Base-by-base conservation (phyloP, 2,329 filamentous ascomycete species). In the Rutstroemia sp. region DNA sequence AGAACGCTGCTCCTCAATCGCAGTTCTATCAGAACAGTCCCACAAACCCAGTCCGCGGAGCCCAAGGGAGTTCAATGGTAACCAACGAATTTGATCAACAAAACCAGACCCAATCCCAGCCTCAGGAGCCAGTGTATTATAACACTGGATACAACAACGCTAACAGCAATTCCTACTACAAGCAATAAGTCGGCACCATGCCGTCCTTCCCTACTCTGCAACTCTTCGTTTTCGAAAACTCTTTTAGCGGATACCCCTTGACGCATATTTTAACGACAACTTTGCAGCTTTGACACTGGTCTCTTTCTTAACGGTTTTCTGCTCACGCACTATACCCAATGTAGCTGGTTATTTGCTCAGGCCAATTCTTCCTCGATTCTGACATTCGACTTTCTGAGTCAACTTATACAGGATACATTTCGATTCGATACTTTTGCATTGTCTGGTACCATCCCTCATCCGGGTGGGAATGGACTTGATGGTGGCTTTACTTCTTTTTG, bases 231-330 rank as follows among this genome's bases (percentile, higher is more conserved):
- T 47, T 27, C 44, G 16, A 21, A 25, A 23, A 25, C 25, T 55
- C 40, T 48, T 30, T 42, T 48, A n/a, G 53, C 53, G 53, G 25
- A 55, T 55, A 51, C 53, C 27, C 46, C 30, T 50, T 27, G 25
- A 38, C 23, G 21, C 44, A 23, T 27, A 47, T 23, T 47, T 23
- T 47, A 4, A 47, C 30, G 30, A 27, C 44, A 25, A 47, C 21
- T 47, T 47, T 47, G 23, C 44, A 25, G 25, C 25, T 23, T 27
- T 45, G 30, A 34, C 9, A 21, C 44, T n/a, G 21, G 44, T 47
- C 30, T 47, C 30, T 47, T 16, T 47, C 30, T 23, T 47, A 47
- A 47, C 21, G 44, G 44, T 47, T 27, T 47, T 23, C 44, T 47
- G 44, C 44, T 16, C 14, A 25, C 25, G 44, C 44, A 25, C 21